A percentile compares a stretch with the other conserved stretches of the same genome.
Evolutionary conservation across 176 grass and related monocot species (phyloP).

Genomic region (Raddia distichophylla): DNA sequence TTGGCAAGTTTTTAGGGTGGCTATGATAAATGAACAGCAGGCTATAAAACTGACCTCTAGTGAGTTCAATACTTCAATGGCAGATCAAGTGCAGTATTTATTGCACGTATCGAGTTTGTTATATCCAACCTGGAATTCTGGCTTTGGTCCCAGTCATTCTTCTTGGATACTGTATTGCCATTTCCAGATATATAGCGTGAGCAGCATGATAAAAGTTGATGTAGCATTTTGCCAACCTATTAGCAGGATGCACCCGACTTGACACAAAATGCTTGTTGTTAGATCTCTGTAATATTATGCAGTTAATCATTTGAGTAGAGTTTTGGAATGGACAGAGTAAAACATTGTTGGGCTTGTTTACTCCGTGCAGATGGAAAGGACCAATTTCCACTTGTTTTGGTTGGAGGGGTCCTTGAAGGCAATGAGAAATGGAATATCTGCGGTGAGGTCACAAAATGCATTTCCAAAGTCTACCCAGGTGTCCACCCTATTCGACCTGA

Average conservation of each 20-base stretch:
- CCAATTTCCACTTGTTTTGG: slow-evolving; percentile 89
- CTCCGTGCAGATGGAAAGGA: slow-evolving; percentile 81
- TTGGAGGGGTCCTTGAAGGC: slow-evolving; percentile 93
- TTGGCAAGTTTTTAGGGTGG: not conserved
- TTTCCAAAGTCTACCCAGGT: slow-evolving; percentile 79
- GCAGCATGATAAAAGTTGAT: not conserved
- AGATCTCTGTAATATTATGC: slow-evolving; percentile 8
- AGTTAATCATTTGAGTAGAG: slow-evolving; percentile 11
- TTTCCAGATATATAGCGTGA: slow-evolving; percentile 15
- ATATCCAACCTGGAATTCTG: slow-evolving; percentile 9
- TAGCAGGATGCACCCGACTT: not conserved
- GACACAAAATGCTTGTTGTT: not conserved
- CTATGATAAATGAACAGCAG: not conserved
- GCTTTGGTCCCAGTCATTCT: not conserved
- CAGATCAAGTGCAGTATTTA: not conserved
- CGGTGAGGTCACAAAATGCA: slow-evolving; percentile 74
- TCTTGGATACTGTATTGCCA: not conserved
- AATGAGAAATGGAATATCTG: slow-evolving; percentile 94
- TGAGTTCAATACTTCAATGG: not conserved
- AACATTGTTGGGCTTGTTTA: slow-evolving; percentile 25
- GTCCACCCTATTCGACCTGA: slow-evolving; percentile 72
- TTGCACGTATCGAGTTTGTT: not conserved
- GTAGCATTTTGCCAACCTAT: not conserved
- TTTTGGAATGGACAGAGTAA: slow-evolving; percentile 3
- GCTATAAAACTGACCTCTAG: not conserved